Base-by-base conservation (phyloP, 2,329 filamentous ascomycete genomes). In the Fusarium aywerte region DNA sequence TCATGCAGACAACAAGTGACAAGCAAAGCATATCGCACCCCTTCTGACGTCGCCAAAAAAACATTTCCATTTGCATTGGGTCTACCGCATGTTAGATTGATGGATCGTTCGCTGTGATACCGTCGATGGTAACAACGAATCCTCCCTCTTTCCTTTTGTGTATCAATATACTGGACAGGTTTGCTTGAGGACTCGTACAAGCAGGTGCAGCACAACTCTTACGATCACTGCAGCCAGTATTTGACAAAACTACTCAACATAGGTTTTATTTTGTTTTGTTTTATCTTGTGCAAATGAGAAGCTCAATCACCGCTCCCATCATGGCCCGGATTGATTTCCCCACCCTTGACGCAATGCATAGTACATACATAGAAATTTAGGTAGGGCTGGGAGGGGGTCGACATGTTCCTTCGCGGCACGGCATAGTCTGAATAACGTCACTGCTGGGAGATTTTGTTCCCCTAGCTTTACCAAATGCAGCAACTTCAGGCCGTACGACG, bases 371-470 rank as follows among this genome's bases (percentile, higher is more conserved):
- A 39, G 36, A 47, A 58, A 43, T 35, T 16, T 25, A 48, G 45
- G 45, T 48, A 48, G 45, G 31, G 31, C 45, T 48, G 21, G 31
- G 39, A 23, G 23, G 45, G 44, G 45, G 45, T 18, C 21, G 13
- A 25, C 21, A 48, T 48, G 45, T 36, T 39, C 33, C 58, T 55
- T 35, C 43, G 47, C 38, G 64, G 65, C 54, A 54, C 49, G 38
- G 45, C 18, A 38, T 29, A 33, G 33, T 65, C 35, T 65, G 45
- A 56, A 56, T 50, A 61, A 68, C 65, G 64, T 68, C 65, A 68
- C 45, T 56, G 8, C 39, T 49, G 39, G 8, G 39, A 44, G 38
- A 32, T 32, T 56, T 40, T 33, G 25, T 52, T 8, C 12, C 45
- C 36, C 21, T 32, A 51, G 58, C 47, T 50, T 67, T 67, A 38